Base-by-base conservation (phyloP, 208 protist species). In the Acanthamoeba lenticulata region DNA sequence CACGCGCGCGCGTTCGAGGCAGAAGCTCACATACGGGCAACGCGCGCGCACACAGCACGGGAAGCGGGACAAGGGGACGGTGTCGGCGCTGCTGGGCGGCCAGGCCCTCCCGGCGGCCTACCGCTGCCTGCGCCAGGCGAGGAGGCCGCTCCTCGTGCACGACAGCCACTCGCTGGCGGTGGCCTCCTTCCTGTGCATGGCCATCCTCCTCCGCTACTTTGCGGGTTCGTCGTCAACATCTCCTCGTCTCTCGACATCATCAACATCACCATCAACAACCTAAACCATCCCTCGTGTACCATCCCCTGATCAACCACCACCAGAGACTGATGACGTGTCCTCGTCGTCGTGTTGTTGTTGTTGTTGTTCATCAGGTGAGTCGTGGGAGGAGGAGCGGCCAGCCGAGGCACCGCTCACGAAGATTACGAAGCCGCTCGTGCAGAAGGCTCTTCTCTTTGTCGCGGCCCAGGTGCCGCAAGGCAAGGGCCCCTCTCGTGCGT, bases 61-160 rank as follows among this genome's bases (percentile, higher is more conserved):
- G 13, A 90, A 90, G 49, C 83, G 83, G 32, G 83, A 90, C 27
- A 90, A 90, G 49, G 45, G 65, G 36, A 90, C 40, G 32, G 55
- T 90, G 83, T 4, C 45, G 1, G 0, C 34, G 13, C 47, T 67
- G 17, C 32, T 90, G 45, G n/a, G 11, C n/a, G n/a, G n/a, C 83
- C 34, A 90, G 34, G 83, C 34, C 27, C 83, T 90, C 27, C 83
- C 83, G 0, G n/a, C 9, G 5, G 38, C 34, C 19, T 90, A 90
- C 49, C 45, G 65, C 11, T 47, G n/a, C 27, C 55, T 90, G 55
- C 17, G 49, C 29, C 15, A 90, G 21, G 29, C n/a, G n/a, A n/a
- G 34, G 24, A 15, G 34, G 17, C 27, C 29, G 21, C 45, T 90
- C 4, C 49, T 90, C 21, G 32, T 90, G 6, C 55, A 67, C 49